phyloP scores from a whole-genome alignment of 164 flowering plant species.

The Umbellularia californica region DNA sequence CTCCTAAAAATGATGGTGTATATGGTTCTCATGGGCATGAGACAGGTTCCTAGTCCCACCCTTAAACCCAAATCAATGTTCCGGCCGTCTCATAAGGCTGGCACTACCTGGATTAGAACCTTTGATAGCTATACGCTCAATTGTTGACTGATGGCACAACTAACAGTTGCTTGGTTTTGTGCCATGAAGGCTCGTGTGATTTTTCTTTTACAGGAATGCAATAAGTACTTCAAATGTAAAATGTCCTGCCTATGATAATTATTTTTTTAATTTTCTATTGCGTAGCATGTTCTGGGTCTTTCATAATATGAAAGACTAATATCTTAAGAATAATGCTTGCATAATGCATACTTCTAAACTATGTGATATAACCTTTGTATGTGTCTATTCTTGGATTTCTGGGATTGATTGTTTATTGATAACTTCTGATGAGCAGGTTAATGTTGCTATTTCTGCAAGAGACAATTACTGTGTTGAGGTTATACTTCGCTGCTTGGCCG shows the following conservation, averaged over 20 bases:
- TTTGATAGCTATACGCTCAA: background rate
- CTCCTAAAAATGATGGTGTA: too few relatives aligned
- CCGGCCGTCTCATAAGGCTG: too few relatives aligned
- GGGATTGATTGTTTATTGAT: conserved; percentile 4
- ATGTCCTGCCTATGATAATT: background rate
- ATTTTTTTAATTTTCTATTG: too few relatives aligned
- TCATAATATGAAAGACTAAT: background rate
- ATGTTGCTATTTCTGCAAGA: conserved; percentile 54
- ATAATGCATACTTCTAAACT: too few relatives aligned
- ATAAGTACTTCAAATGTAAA: too few relatives aligned
- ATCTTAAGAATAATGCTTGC: too few relatives aligned
- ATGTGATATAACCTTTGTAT: too few relatives aligned
- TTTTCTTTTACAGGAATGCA: background rate
- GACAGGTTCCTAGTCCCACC: too few relatives aligned
- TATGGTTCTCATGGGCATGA: too few relatives aligned
- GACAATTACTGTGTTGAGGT: conserved; percentile 74
- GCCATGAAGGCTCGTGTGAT: background rate
- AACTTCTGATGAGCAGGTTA: conserved; percentile 42
- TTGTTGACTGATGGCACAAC: background rate
- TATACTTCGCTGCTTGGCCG: conserved; percentile 77
- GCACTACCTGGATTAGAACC: too few relatives aligned
- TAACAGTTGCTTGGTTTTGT: background rate
- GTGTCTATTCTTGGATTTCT: background rate
- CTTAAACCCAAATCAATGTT: too few relatives aligned
- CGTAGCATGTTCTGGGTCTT: background rate